Base-by-base conservation (phyloP, 140 eudicot species). In the Bidens hawaiensis region DNA sequence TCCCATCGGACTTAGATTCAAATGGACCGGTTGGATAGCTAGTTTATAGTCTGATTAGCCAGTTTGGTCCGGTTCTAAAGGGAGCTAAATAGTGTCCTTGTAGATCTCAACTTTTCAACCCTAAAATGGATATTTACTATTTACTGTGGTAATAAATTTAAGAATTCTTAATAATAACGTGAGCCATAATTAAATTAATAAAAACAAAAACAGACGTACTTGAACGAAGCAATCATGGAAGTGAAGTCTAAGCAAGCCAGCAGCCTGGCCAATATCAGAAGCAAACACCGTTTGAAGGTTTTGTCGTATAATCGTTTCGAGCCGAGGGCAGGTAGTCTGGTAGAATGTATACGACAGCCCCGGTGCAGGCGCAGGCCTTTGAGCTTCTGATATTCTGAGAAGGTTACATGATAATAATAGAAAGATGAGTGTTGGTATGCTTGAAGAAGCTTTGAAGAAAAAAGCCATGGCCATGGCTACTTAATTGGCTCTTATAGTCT, bases 141-240 rank as follows among this genome's bases (percentile, higher is more conserved):
- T 4, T 9, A 1, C 10, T 3, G 12, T 36, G 12, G 10, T 34
- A 9, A 7, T 7, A 8, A 34, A 34, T 30, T 10, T n/a, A n/a
- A 31, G 38, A 31, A 31, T 31, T 2, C 38, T 31, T 31, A 36
- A 10, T 9, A 36, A 36, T 0, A 36, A 36, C 12, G 11, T 8
- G 3, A 6, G 3, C 3, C 1, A 8, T 34, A 8, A 11, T 2
- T 51, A 66, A n/a, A 22, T 6, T 2, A 33, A 23, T 5, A 47
- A 3, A 10, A 58, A 59, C 15, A 31, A 18, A 9, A 60, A 25
- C 3, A 16, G 54, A 71, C 63, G 12, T 67, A 82, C 89, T 82
- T 72, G 85, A 62, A 72, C 89, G 7, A 82, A 82, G 78, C 85
- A 82, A 33, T 82, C 89, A 41, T 82, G 89, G 75, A 82, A 82